A percentile compares a stretch with the other conserved stretches of the same genome.
Conservation (phyloP, 257 asterid genomes). For the Nicotiana knightiana region DNA sequence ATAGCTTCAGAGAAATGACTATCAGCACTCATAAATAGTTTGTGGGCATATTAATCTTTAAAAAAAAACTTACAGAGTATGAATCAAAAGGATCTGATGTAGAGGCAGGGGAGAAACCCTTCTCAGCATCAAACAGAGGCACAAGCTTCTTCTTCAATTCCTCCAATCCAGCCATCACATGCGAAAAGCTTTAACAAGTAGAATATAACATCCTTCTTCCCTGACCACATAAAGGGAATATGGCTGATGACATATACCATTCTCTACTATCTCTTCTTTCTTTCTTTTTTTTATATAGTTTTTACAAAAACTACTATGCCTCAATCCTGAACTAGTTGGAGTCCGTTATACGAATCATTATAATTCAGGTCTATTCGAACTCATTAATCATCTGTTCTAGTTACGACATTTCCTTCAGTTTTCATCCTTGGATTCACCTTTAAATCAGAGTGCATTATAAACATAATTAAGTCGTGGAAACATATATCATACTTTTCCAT, state of each 20-base stretch:
- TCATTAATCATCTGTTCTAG: background rate
- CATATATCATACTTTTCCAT: background rate
- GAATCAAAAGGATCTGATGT: slow-evolving; percentile 79
- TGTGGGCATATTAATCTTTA: background rate
- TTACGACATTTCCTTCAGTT: background rate
- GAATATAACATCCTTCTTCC: background rate
- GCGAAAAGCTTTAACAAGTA: background rate
- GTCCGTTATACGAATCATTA: background rate
- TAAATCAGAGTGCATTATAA: background rate
- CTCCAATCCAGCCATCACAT: slow-evolving; percentile 80
- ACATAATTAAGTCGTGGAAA: background rate
- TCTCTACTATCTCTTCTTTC: background rate
- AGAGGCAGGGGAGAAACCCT: slow-evolving; percentile 80
- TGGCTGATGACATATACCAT: background rate
- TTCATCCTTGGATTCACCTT: background rate
- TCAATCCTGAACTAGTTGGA: background rate
- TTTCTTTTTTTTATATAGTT: background rate
- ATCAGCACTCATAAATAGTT: background rate
- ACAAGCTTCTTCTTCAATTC: slow-evolving; percentile 86
- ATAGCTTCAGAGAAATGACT: slow-evolving; percentile 32
- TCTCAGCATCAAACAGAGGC: slow-evolving; percentile 93
- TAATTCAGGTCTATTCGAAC: background rate
- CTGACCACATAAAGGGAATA: background rate
- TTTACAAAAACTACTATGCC: background rate
- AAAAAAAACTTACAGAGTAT: slow-evolving; percentile 39